Base-by-base conservation (phyloP, 768 basidiomycete species). In the Hortiboletus flavorubellus region DNA sequence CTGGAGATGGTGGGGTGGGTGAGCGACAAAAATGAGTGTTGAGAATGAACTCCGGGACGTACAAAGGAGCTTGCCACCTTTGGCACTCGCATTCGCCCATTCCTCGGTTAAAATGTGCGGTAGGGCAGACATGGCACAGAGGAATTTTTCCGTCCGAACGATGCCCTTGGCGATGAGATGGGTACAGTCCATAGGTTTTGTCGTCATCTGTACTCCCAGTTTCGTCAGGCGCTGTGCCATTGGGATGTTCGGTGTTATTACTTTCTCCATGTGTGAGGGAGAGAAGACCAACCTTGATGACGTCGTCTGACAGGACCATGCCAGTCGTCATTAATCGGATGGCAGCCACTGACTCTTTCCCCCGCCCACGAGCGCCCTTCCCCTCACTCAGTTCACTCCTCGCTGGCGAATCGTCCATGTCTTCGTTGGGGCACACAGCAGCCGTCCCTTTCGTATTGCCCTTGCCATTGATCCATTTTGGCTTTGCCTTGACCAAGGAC, bases 71-170 rank as follows among this genome's bases (percentile, higher is more conserved):
- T 72, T 75, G 41, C 79, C 81, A 8, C 77, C 77, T 30, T 75
- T 76, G 5, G 81, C 78, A 11, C 82, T 88, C 0, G 79, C 79
- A 6, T 68, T 74, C 5, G 88, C 80, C 94, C 93, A 97, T 35
- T 80, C 73, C 50, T 78, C 77, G 4, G 77, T 80, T 21, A 97
- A 72, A 45, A 95, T 75, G 56, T 75, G 77, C 0, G 89, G 86
- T 0, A 79, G 82, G 1, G 70, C 70, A 0, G 88, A 77, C 60
- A 96, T 73, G 0, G 90, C 91, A 61, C 84, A 85, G 0, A 97
- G 76, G 66, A 96, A 89, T 68, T 96, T 97, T 65, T 93, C 89
- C 1, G 94, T 96, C 5, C 93, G 81, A 6, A 86, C 83, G 26
- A 95, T 75, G 29, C 76, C 75, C 33, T 79, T 80, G 10, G 83